Evolutionary conservation across 768 basidiomycete genomes (phyloP).

Genomic region (Fistulinella prunicolor): DNA sequence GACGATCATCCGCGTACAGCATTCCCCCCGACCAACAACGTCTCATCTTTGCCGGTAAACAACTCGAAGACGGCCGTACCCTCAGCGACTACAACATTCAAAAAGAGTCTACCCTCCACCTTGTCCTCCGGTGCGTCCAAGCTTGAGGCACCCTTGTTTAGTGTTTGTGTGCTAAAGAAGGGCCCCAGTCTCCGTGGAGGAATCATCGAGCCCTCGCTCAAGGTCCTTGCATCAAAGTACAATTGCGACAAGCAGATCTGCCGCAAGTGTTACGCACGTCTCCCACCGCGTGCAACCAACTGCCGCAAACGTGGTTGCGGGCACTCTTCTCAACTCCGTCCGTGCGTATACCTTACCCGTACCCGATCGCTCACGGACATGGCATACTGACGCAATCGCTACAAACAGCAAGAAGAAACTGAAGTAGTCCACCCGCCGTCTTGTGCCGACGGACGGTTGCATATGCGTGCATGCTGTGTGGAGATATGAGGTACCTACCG

Average conservation of each 20-base stretch:
- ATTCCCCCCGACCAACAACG: constrained; percentile 28
- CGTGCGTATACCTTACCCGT: constrained; percentile 49
- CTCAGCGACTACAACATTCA: constrained; percentile 97
- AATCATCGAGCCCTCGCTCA: constrained; percentile 98
- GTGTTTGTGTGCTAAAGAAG: constrained; percentile 5
- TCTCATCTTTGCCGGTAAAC: constrained; percentile 80
- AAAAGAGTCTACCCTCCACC: constrained; percentile 96
- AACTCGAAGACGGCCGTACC: constrained; percentile 96
- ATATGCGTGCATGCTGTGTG: constrained; percentile 2
- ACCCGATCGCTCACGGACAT: not conserved
- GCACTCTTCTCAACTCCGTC: constrained; percentile 87
- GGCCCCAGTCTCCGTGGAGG: constrained; percentile 47
- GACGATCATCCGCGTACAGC: constrained; percentile 31
- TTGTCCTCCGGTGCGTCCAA: constrained; percentile 80
- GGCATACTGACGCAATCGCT: not conserved
- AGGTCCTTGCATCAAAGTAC: constrained; percentile 95
- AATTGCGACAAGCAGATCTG: constrained; percentile 99
- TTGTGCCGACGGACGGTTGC: no score
- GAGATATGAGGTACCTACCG: constrained; percentile 16
- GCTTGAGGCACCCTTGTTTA: no score
- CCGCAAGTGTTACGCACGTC: constrained; percentile 99
- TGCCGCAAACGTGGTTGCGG: constrained; percentile 95
- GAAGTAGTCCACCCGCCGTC: constrained; percentile 56
- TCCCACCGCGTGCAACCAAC: constrained; percentile 99
- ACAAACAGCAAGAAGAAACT: constrained; percentile 85